phyloP scores from a whole-genome alignment of 345 rosid genomes.

The Litchi chinensis region DNA sequence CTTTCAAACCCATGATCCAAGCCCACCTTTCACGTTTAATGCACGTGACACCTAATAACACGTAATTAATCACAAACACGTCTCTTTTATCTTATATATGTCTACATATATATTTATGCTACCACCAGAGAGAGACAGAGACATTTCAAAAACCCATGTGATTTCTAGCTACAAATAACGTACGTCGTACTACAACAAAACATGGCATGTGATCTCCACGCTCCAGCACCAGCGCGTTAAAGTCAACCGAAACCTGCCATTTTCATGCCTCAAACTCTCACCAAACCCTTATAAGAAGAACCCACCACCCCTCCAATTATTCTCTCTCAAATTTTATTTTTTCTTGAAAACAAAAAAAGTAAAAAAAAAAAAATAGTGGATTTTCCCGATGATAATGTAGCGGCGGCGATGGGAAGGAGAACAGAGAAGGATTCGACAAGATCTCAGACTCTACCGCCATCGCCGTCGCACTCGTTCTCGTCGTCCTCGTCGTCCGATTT shows the following conservation, averaged over 20 bases:
- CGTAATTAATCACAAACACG: constrained; percentile 17
- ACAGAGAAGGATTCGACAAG: constrained; percentile 33
- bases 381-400: constrained; percentile 15
- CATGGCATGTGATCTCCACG: neutral
- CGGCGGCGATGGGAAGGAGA: constrained; percentile 39
- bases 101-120: neutral
- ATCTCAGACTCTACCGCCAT: constrained; percentile 69
- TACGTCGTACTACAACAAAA: neutral
- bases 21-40: constrained; percentile 42
- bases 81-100: neutral
- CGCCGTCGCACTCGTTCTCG: constrained; percentile 82
- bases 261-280: neutral
- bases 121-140: constrained; percentile 5
- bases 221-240: neutral
- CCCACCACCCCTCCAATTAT: constrained; percentile 16
- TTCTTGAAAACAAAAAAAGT: no score
- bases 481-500: constrained; percentile 85
- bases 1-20: constrained; percentile 31
- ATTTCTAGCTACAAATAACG: constrained; percentile 5
- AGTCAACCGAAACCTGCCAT: neutral
- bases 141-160: constrained; percentile 28
- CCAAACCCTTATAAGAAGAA: constrained; percentile 22
- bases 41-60: constrained; percentile 45
- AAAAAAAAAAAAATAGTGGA: neutral
- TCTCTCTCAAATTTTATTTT: neutral